phyloP scores from a whole-genome alignment of 169 alveolate species.

The Plasmodium gallinaceum region DNA sequence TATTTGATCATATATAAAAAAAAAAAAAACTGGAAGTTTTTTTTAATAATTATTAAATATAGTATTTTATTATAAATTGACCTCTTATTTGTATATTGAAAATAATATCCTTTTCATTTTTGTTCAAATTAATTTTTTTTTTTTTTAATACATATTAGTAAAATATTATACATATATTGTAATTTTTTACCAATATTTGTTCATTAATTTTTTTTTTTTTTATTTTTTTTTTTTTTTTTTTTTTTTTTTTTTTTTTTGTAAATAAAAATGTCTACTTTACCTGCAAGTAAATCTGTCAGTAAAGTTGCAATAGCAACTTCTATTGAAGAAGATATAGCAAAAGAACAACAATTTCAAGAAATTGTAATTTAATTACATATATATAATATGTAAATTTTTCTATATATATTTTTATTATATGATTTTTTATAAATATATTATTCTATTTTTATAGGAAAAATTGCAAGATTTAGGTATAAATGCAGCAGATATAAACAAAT shows the following conservation, averaged over 20 bases:
- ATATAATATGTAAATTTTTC: neutral
- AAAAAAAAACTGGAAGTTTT: too few relatives aligned
- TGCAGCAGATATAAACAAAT: conserved; percentile 92
- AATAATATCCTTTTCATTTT: neutral
- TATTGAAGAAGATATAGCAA: conserved; percentile 8
- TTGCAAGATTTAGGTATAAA: conserved; percentile 93
- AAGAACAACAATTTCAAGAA: conserved; percentile 57
- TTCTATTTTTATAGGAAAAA: conserved; percentile 75
- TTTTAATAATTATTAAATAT: too few relatives aligned
- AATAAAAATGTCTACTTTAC: conserved; percentile 56
- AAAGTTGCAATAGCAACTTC: conserved; percentile 37
- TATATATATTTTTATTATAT: neutral
- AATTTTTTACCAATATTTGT: conserved; percentile 12
- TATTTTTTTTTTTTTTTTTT: conserved; percentile 9
- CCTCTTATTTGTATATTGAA: too few relatives aligned
- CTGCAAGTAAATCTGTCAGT: conserved; percentile 54
- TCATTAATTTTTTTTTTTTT: conserved; percentile 17
- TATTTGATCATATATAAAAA: too few relatives aligned
- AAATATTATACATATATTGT: too few relatives aligned
- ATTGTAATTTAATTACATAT: conserved; percentile 14
- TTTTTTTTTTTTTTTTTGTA: conserved; percentile 8
- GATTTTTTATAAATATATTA: neutral
- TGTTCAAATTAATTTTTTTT: too few relatives aligned
- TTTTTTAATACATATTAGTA: too few relatives aligned
- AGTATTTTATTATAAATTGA: too few relatives aligned